Conservation (phyloP, 805 yeast genomes). For the Wickerhamiella cacticola region DNA sequence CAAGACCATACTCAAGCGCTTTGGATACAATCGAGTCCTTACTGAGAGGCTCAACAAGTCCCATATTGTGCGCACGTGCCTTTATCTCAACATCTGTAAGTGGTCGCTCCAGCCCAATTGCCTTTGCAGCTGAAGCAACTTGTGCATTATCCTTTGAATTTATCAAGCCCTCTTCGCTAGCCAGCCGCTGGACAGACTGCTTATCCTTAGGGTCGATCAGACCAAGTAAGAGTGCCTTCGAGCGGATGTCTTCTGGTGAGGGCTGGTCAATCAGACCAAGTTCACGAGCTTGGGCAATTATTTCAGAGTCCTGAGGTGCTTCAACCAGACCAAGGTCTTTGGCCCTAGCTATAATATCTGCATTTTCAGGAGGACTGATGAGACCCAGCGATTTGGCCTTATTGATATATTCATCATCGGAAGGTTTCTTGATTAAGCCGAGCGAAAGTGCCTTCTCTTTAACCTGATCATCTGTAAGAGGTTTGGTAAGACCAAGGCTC, state of each 20-base stretch:
- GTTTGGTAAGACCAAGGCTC: not conserved
- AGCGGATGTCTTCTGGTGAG: constrained; percentile 12
- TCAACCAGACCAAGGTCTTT: constrained; percentile 6
- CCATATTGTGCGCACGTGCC: constrained; percentile 21
- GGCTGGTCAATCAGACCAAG: constrained; percentile 10
- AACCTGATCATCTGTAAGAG: constrained; percentile 9
- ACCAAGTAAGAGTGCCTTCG: constrained; percentile 14
- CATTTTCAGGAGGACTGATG: not conserved
- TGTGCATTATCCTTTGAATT: constrained; percentile 12
- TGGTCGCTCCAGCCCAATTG: constrained; percentile 15
- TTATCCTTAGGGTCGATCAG: constrained; percentile 17
- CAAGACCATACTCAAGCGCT: constrained; percentile 14
- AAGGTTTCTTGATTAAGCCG: constrained; percentile 16
- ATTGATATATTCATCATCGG: constrained; percentile 5
- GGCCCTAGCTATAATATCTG: not conserved
- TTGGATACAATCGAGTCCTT: constrained; percentile 9
- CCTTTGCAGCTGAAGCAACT: constrained; percentile 7
- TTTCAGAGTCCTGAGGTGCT: not conserved
- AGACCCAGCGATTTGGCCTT: constrained; percentile 11
- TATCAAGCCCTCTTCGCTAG: constrained; percentile 22
- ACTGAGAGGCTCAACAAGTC: constrained; percentile 15
- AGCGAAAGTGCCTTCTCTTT: constrained; percentile 13
- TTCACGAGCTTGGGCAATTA: constrained; percentile 1
- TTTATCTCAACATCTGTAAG: constrained; percentile 8
- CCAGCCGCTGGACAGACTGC: constrained; percentile 14